A percentile compares a stretch with the other conserved stretches of the same genome.
These are phyloP conservation scores for Termitomyces sp. DNA, from an alignment of 768 basidiomycete genomes.

Conservation along the genomic window DNA sequence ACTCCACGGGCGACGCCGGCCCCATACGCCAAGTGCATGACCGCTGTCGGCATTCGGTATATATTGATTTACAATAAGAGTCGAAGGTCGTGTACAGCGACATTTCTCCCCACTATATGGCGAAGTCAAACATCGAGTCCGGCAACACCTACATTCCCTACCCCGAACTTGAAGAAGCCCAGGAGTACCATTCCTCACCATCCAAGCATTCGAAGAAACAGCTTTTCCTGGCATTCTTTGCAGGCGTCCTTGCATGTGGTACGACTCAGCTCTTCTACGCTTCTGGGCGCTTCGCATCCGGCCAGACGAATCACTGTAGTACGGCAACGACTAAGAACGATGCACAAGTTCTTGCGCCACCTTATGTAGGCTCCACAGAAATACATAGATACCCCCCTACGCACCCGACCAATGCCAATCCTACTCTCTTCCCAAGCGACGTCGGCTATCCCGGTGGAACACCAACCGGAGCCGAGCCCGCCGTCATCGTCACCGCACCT, in stretches of 20 bases:
- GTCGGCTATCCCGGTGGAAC: conserved; percentile 78
- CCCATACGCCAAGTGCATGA: background rate
- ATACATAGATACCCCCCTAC: conserved; percentile 69
- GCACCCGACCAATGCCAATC: conserved; percentile 69
- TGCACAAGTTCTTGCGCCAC: conserved; percentile 42
- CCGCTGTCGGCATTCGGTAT: background rate
- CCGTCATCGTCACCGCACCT: conserved; percentile 68
- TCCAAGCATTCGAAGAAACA: background rate
- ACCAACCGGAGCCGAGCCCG: conserved; percentile 79
- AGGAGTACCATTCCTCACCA: background rate
- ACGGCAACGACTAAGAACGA: conserved; percentile 14
- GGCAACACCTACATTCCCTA: background rate
- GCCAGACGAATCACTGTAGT: background rate
- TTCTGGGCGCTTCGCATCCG: background rate
- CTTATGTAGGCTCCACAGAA: conserved; percentile 70
- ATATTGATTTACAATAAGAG: background rate
- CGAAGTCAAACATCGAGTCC: background rate
- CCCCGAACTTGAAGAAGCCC: no score
- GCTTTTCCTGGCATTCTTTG: background rate
- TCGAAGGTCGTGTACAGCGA: background rate
- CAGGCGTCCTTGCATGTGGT: background rate
- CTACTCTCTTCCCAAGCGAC: conserved; percentile 70
- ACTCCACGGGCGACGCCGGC: background rate
- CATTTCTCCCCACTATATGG: background rate
- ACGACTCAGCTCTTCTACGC: background rate